Conservation (phyloP, 23 red algal species). For the Gracilaria domingensis region DNA sequence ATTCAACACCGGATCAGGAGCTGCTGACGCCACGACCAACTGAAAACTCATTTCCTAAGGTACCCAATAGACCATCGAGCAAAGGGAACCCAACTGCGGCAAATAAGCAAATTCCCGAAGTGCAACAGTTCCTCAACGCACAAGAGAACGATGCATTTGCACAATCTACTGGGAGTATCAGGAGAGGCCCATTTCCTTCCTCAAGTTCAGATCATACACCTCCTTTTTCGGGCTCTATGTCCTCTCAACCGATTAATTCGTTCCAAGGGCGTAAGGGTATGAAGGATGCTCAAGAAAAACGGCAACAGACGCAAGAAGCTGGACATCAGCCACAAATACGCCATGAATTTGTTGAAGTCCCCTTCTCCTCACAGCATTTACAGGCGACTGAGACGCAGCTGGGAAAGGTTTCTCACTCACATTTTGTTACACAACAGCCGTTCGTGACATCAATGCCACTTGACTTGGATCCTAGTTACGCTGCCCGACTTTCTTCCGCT, state of each 20-base stretch:
- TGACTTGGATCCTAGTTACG: conserved; percentile 25
- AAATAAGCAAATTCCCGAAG: neutral
- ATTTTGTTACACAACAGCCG: conserved; percentile 12
- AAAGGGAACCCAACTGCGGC: neutral
- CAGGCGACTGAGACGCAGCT: neutral
- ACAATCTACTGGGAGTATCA: neutral
- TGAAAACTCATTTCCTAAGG: neutral
- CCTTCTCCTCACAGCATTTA: neutral
- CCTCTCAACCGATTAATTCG: neutral
- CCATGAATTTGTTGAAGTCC: neutral
- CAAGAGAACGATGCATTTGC: neutral
- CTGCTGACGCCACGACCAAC: neutral
- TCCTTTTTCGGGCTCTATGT: neutral
- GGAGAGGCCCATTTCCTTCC: neutral
- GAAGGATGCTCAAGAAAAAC: neutral
- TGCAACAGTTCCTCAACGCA: neutral
- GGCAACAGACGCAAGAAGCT: neutral
- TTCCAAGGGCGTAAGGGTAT: neutral
- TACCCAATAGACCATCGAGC: neutral
- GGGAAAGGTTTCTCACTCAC: neutral
- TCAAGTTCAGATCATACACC: neutral
- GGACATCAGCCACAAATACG: neutral
- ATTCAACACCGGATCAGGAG: neutral
- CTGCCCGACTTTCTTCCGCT: neutral
- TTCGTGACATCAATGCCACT: neutral